Conservation (phyloP, 169 alveolate species). For the Cryptosporidium sp. region DNA sequence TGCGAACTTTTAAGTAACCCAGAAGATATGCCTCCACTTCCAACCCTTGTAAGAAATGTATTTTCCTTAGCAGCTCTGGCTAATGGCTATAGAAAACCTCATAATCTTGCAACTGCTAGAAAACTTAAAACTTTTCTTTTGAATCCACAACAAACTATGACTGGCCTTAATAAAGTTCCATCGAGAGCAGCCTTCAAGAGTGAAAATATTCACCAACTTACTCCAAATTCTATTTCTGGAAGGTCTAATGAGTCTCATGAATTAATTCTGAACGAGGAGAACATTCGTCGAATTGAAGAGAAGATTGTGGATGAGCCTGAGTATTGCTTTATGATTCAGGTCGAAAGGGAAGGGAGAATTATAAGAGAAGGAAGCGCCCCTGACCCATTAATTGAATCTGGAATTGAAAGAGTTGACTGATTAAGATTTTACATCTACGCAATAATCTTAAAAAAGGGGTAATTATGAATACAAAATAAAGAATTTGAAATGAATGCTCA, state of each 20-base stretch:
- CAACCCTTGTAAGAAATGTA: conserved; percentile 81
- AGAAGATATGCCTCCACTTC: conserved; percentile 82
- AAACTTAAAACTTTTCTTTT: conserved; percentile 75
- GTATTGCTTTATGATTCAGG: conserved; percentile 61
- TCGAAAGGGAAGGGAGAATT: conserved; percentile 72
- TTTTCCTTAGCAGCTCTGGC: conserved; percentile 82
- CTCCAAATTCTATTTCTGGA: conserved; percentile 1
- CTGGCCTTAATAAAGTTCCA: conserved; percentile 48
- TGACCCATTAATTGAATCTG: conserved; percentile 65
- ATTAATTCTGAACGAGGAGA: background rate
- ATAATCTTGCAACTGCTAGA: conserved; percentile 78
- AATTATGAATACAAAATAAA: background rate
- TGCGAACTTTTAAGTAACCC: conserved; percentile 80
- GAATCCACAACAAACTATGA: conserved; percentile 65
- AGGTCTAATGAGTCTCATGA: conserved; percentile 18
- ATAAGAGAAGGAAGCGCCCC: conserved; percentile 55
- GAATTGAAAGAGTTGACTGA: conserved; percentile 71
- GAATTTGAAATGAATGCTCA: background rate
- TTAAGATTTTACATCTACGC: background rate
- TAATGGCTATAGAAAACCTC: conserved; percentile 81
- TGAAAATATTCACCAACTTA: background rate
- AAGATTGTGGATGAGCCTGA: background rate
- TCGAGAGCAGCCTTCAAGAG: conserved; percentile 5
- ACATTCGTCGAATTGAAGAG: background rate
- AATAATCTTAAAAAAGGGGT: no score